Conservation (phyloP, 2,329 filamentous ascomycete species). For the Chaetomiaceae sp. region DNA sequence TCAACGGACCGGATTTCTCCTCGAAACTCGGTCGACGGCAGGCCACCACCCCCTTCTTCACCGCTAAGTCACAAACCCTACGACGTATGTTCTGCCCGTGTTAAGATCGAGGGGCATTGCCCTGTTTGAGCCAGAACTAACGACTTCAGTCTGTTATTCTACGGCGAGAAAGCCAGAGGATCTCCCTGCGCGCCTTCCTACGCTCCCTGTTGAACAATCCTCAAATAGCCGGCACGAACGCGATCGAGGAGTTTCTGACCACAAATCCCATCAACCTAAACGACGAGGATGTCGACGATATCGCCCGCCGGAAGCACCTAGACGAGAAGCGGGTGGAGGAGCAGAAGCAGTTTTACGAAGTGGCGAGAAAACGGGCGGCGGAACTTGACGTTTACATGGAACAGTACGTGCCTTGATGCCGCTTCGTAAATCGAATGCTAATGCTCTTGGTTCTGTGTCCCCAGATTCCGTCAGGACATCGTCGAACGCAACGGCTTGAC, state of each 20-base stretch:
- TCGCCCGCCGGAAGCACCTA: constrained; percentile 69
- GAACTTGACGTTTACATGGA: constrained; percentile 99
- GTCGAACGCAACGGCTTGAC: constrained; percentile 76
- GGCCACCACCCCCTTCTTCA: constrained; percentile 27
- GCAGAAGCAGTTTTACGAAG: constrained; percentile 91
- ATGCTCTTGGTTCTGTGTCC: constrained; percentile 24
- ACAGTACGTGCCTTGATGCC: constrained; percentile 49
- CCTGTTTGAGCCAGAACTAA: constrained; percentile 10
- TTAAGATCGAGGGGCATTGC: too few species aligned
- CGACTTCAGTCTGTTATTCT: constrained; percentile 44
- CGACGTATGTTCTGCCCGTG: constrained; percentile 22
- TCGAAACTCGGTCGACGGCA: constrained; percentile 40
- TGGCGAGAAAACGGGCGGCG: constrained; percentile 80
- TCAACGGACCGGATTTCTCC: constrained; percentile 36
- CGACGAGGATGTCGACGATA: constrained; percentile 79
- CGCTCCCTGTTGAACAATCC: constrained; percentile 78
- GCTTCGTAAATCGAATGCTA: background rate
- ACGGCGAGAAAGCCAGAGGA: constrained; percentile 82
- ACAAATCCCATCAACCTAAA: constrained; percentile 64
- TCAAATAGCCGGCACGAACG: constrained; percentile 73
- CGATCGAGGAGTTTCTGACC: constrained; percentile 79
- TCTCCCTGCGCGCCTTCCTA: constrained; percentile 87
- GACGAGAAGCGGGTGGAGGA: constrained; percentile 87
- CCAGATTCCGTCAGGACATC: constrained; percentile 59
- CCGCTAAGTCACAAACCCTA: constrained; percentile 23